Evolutionary conservation across 2,329 filamentous ascomycete genomes (phyloP).

Genomic region (Raffaelea ambrosiae): DNA sequence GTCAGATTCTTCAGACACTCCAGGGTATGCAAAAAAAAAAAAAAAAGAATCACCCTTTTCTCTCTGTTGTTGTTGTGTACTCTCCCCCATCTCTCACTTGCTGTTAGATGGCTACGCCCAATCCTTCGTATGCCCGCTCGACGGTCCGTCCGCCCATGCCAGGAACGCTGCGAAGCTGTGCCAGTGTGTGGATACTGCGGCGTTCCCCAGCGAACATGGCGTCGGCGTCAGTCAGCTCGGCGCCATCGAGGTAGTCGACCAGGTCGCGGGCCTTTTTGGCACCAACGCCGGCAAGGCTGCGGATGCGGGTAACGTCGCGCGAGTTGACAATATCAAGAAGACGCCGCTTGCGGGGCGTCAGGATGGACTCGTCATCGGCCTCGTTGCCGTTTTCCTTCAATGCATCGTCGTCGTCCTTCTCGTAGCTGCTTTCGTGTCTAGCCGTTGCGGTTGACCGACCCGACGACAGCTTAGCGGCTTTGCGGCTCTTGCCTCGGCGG

Average conservation of each 20-base stretch:
- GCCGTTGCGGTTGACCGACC: neutral
- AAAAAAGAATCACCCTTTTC: too few relatives aligned
- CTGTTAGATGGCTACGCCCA: slow-evolving; percentile 17
- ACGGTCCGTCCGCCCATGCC: slow-evolving; percentile 49
- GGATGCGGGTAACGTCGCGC: slow-evolving; percentile 57
- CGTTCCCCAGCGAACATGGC: neutral
- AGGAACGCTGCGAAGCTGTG: slow-evolving; percentile 43
- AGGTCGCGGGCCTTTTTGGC: slow-evolving; percentile 60
- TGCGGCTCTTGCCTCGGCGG: neutral
- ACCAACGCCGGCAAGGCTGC: slow-evolving; percentile 60
- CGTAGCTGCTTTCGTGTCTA: neutral
- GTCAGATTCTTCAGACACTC: too few relatives aligned
- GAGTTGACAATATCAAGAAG: slow-evolving; percentile 67
- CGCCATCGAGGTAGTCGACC: slow-evolving; percentile 44
- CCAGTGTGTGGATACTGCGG: slow-evolving; percentile 36
- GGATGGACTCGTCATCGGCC: slow-evolving; percentile 32
- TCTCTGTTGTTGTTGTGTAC: too few relatives aligned
- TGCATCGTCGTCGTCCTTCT: slow-evolving; percentile 7
- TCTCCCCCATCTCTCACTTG: neutral
- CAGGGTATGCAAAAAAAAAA: too few relatives aligned
- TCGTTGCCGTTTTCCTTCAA: slow-evolving; percentile 7
- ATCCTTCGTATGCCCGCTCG: slow-evolving; percentile 46
- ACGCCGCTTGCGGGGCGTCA: slow-evolving; percentile 47
- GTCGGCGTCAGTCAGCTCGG: slow-evolving; percentile 16
- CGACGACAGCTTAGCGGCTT: neutral